phyloP scores from a whole-genome alignment of 2,329 filamentous ascomycete genomes.

The Aspergillus sp. region DNA sequence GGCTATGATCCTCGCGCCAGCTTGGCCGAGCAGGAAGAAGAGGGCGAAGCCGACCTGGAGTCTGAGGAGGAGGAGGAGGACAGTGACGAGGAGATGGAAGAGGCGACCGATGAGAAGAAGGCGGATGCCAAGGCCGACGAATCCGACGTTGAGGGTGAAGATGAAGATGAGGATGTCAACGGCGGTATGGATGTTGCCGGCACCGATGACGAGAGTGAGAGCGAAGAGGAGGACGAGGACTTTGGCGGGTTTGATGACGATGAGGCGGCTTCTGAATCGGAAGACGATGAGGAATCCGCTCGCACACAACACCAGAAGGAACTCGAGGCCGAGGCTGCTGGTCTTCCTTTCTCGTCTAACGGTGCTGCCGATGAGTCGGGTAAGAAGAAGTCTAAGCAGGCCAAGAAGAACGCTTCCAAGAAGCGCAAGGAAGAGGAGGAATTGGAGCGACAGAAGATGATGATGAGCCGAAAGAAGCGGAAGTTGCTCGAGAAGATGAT shows the following conservation, averaged over 20 bases:
- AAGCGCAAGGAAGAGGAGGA: constrained; percentile 76
- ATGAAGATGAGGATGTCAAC: constrained; percentile 43
- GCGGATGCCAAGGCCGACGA: constrained; percentile 33
- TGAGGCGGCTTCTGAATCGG: constrained; percentile 47
- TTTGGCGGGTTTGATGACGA: constrained; percentile 54
- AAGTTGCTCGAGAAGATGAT: constrained; percentile 98
- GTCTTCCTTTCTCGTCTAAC: constrained; percentile 51
- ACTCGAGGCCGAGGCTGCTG: constrained; percentile 86
- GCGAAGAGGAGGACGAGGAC: constrained; percentile 42
- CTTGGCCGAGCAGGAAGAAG: constrained; percentile 82
- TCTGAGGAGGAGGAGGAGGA: constrained; percentile 57
- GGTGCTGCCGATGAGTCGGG: constrained; percentile 59
- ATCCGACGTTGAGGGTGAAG: constrained; percentile 46
- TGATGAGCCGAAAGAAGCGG: constrained; percentile 97
- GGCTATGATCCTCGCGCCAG: constrained; percentile 88
- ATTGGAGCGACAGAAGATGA: constrained; percentile 89
- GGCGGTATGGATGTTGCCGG: constrained; percentile 52
- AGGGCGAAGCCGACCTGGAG: constrained; percentile 75
- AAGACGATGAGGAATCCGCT: constrained; percentile 61
- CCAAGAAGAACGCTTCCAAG: constrained; percentile 67
- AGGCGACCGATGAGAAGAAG: constrained; percentile 24
- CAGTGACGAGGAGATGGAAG: constrained; percentile 42
- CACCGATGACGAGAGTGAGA: constrained; percentile 48
- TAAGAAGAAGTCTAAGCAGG: constrained; percentile 68
- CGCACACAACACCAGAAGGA: constrained; percentile 78